phyloP scores from a whole-genome alignment of 2,329 filamentous ascomycete genomes.

The Aotearoamyces nothofagi region DNA sequence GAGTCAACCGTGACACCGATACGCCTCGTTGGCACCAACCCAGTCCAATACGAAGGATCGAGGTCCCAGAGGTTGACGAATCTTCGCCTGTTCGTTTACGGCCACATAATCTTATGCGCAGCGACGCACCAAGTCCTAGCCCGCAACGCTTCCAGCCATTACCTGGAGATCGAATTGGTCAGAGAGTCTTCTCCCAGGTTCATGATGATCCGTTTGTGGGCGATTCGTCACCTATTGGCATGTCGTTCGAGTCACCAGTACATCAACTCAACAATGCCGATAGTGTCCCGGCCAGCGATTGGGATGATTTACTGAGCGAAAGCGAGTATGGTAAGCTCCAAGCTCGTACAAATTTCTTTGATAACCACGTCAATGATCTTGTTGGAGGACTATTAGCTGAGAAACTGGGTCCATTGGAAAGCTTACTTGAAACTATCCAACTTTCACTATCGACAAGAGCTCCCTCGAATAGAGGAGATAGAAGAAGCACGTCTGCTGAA shows the following conservation, averaged over 20 bases:
- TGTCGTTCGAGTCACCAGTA: conserved; percentile 37
- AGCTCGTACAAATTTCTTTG: conserved; percentile 74
- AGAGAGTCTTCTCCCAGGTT: conserved; percentile 34
- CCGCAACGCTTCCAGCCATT: conserved; percentile 37
- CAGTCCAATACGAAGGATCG: conserved; percentile 24
- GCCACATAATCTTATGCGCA: conserved; percentile 38
- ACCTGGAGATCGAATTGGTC: conserved; percentile 27
- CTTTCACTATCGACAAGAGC: conserved; percentile 46
- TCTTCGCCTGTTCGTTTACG: conserved; percentile 37
- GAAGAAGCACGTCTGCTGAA: conserved; percentile 56
- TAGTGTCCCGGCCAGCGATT: conserved; percentile 66
- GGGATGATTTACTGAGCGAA: conserved; percentile 75
- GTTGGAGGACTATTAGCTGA: conserved; percentile 65
- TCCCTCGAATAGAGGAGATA: conserved; percentile 39
- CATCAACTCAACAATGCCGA: conserved; percentile 47
- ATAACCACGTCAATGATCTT: conserved; percentile 75
- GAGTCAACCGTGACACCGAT: conserved; percentile 18
- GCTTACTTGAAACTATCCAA: conserved; percentile 63
- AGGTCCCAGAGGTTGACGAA: conserved; percentile 24
- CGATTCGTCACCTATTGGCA: conserved; percentile 23
- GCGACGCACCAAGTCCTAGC: conserved; percentile 61
- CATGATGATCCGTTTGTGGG: conserved; percentile 19
- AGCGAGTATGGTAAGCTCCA: conserved; percentile 74
- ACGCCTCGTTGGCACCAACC: conserved; percentile 29
- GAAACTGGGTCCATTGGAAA: conserved; percentile 68